phyloP scores from a whole-genome alignment of 202 grass and related monocot species.

The Digitaria exilis region DNA sequence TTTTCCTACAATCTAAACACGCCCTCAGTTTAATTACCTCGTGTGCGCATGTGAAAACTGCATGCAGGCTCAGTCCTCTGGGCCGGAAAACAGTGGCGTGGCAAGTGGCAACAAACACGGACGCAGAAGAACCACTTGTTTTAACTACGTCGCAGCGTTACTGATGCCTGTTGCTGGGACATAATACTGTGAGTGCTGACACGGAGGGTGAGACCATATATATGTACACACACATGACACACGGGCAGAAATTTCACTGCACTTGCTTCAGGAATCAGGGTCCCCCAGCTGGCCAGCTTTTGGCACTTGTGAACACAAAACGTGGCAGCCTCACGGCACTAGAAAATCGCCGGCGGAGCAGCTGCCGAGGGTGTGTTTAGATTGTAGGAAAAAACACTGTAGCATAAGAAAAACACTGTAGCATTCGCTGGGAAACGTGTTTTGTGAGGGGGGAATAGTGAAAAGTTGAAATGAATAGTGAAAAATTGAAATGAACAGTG shows the following conservation, averaged over 20 bases:
- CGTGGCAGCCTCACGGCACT: background rate
- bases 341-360: background rate
- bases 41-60: slow-evolving; percentile 6
- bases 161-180: slow-evolving; percentile 25
- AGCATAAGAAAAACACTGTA: background rate
- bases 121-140: background rate
- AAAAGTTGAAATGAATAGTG: no score
- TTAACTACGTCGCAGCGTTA: slow-evolving; percentile 5
- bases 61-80: background rate
- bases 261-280: background rate
- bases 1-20: no score
- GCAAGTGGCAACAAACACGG: background rate
- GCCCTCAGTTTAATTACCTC: no score
- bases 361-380: no score
- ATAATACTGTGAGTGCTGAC: background rate
- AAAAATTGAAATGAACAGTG: no score
- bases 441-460: no score
- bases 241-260: background rate
- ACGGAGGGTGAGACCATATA: no score
- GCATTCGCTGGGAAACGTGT: no score
- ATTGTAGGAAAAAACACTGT: no score
- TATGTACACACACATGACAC: no score
- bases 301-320: background rate
- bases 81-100: background rate
- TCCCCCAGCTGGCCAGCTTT: background rate